These are phyloP conservation scores for Termitomyces sp. DNA, from an alignment of 768 basidiomycete genomes.

Conservation along the genomic window DNA sequence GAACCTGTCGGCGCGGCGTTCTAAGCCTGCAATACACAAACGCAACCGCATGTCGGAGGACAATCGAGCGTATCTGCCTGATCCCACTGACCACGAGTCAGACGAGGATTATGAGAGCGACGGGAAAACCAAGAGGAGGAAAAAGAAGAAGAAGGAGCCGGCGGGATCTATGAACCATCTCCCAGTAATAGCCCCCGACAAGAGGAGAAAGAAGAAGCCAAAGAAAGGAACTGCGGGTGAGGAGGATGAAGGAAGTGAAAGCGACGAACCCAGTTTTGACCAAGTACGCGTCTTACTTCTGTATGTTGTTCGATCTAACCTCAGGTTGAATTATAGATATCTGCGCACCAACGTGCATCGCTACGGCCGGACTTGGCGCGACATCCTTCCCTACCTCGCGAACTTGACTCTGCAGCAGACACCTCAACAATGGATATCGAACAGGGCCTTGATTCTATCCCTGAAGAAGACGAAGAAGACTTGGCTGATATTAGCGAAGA, in stretches of 20 bases:
- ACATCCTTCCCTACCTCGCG: slow-evolving; percentile 31
- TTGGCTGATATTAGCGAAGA: slow-evolving; percentile 20
- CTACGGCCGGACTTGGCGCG: slow-evolving; percentile 32
- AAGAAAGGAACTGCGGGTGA: slow-evolving; percentile 46
- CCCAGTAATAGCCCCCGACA: slow-evolving; percentile 65
- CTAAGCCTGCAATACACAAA: slow-evolving; percentile 30
- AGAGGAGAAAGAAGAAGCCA: slow-evolving; percentile 50
- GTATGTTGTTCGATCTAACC: background rate
- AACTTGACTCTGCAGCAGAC: slow-evolving; percentile 26
- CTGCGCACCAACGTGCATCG: slow-evolving; percentile 26
- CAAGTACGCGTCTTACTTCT: slow-evolving; percentile 29
- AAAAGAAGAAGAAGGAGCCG: slow-evolving; percentile 53
- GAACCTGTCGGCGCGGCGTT: slow-evolving; percentile 25
- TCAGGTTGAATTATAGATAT: slow-evolving; percentile 18
- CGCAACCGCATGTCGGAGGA: slow-evolving; percentile 68
- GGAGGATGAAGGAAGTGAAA: slow-evolving; percentile 40
- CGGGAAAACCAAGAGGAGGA: slow-evolving; percentile 48
- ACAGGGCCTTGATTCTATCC: slow-evolving; percentile 57
- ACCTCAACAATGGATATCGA: slow-evolving; percentile 42
- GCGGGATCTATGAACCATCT: slow-evolving; percentile 63
- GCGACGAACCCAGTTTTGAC: slow-evolving; percentile 38
- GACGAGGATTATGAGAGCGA: slow-evolving; percentile 56
- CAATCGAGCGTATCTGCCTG: slow-evolving; percentile 79
- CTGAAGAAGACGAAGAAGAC: slow-evolving; percentile 58
- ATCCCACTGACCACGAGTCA: slow-evolving; percentile 58